A percentile compares a stretch with the other conserved stretches of the same genome.
phyloP scores from a whole-genome alignment of 805 yeast genomes.

The Wickerhamiella allomyrinae region DNA sequence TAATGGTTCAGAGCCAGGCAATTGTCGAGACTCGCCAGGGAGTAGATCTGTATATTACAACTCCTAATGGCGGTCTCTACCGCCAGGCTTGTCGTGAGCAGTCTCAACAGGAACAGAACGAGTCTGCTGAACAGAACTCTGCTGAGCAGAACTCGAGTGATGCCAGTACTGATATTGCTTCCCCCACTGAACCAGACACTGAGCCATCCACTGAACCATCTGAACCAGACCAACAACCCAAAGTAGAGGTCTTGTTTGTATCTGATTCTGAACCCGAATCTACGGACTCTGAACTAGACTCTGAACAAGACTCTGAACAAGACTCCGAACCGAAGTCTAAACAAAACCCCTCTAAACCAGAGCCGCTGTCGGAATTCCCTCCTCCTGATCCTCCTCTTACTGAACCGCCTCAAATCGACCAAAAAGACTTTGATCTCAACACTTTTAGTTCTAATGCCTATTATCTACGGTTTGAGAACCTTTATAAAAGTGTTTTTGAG shows the following conservation, averaged over 20 bases:
- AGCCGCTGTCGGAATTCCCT: conserved; percentile 1
- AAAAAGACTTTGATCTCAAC: conserved; percentile 5
- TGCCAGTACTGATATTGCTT: too few relatives aligned
- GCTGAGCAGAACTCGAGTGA: too few relatives aligned
- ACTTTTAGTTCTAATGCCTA: neutral
- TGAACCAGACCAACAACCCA: too few relatives aligned
- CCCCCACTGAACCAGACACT: too few relatives aligned
- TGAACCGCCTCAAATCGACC: neutral
- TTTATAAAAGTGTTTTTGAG: conserved; percentile 7
- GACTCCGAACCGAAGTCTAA: too few relatives aligned
- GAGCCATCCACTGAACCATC: too few relatives aligned
- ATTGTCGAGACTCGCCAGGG: conserved; percentile 3
- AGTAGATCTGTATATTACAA: conserved; percentile 8
- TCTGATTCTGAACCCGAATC: too few relatives aligned
- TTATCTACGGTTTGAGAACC: conserved; percentile 6
- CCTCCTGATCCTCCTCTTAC: conserved; percentile 5
- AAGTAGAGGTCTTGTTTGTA: too few relatives aligned
- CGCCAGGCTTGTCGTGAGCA: conserved; percentile 10
- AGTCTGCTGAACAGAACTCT: neutral
- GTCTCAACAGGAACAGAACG: neutral
- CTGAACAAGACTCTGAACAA: too few relatives aligned
- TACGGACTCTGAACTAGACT: too few relatives aligned
- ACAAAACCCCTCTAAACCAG: too few relatives aligned
- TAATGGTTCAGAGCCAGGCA: conserved; percentile 13
- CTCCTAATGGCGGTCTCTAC: conserved; percentile 14